Evolutionary conservation across 148 eudicot species (phyloP), one percentile per base, ranked within the genome.

Genomic region (Nepenthes gracilis): DNA sequence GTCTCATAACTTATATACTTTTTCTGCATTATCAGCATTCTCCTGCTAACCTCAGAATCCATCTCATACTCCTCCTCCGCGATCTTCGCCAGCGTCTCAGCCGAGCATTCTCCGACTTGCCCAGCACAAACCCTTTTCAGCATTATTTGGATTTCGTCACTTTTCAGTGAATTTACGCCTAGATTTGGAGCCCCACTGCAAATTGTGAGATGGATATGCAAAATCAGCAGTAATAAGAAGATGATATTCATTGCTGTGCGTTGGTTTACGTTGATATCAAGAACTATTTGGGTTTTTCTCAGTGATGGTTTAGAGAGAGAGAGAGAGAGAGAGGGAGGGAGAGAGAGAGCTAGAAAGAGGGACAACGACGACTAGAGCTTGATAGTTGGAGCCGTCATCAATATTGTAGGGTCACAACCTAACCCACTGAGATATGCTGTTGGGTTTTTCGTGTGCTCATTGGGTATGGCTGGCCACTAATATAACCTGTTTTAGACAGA

Each of bases 1-100:
- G 98, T 85, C 57, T 79, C 98, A 59, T 93, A 93, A 64, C 98
- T 93, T 66, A 93, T 86, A 36, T 72, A 93, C 60, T 65, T 88
- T 60, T 56, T 84, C 62, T 70, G 73, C 81, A 73, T 68, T 64
- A 61, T 35, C 77, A 88, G 61, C 36, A 70, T 58, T 36, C 11
- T n/a, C 53, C 53, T 6, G n/a, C 53, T 49, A 49, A 11, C 53
- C 13, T 49, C 53, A 49, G 53, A 49, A 10, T n/a, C 53, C 53
- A 49, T 49, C 53, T 49, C 53, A 49, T 0, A 49, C 53, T 49
- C 53, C 15, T 6, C 53, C 12, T 6, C 53, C 53, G 12, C 11
- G 8, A 11, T 11, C 48, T 5, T 45, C 23, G 23, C 23, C 23
- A 23, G 23, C 23, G 23, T 23, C 23, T 23, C 23, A 2, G 12